A percentile compares a stretch with the other conserved stretches of the same genome.
Conservation (phyloP, 1,139 yeast genomes). For the Hyphopichia fennica region DNA sequence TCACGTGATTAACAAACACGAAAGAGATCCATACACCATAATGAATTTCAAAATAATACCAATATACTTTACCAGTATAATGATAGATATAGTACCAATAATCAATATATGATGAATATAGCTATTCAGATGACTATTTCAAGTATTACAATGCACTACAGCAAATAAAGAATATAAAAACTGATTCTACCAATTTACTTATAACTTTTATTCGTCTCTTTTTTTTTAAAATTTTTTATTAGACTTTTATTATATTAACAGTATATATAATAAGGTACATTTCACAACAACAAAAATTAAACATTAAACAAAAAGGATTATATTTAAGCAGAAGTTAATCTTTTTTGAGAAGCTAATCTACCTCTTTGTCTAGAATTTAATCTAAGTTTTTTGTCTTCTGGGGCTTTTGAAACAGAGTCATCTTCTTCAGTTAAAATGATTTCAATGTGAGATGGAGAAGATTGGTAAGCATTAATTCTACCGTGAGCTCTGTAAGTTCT, state of each 20-base stretch:
- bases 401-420: slow-evolving; percentile 92
- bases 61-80: too few species aligned
- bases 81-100: too few species aligned
- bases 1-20: too few species aligned
- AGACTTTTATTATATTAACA: slow-evolving; percentile 4
- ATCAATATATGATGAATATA: too few species aligned
- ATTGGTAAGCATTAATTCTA: slow-evolving; percentile 99
- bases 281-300: slow-evolving; percentile 4
- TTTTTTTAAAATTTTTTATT: slow-evolving; percentile 1
- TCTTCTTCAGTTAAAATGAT: slow-evolving; percentile 93
- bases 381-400: slow-evolving; percentile 79
- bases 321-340: slow-evolving; percentile 37
- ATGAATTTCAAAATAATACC: too few species aligned
- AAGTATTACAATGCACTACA: too few species aligned
- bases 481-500: slow-evolving; percentile 99
- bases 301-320: background rate
- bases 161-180: too few species aligned
- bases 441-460: slow-evolving; percentile 99
- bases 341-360: slow-evolving; percentile 84
- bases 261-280: slow-evolving; percentile 1
- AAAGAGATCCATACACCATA: background rate
- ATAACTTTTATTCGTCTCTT: too few species aligned
- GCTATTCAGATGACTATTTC: too few species aligned
- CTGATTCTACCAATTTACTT: too few species aligned
- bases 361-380: slow-evolving; percentile 91